A percentile compares a stretch with the other conserved stretches of the same genome.
These are phyloP conservation scores for Schrenkiella parvula DNA, from an alignment of 345 rosid species.

Conservation along the genomic window DNA sequence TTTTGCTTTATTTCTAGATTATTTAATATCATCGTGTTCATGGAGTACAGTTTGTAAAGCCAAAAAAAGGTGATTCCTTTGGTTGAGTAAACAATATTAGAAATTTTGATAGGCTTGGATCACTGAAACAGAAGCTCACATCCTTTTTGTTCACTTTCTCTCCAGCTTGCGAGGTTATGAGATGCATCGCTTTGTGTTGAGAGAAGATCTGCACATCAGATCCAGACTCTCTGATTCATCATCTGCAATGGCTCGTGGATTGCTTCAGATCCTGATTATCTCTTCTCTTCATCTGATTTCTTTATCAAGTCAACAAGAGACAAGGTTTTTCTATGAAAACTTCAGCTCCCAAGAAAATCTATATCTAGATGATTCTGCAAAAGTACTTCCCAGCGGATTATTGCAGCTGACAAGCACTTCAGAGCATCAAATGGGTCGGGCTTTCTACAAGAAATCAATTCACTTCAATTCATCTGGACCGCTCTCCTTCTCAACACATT, in stretches of 20 bases:
- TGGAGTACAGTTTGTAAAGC: constrained; percentile 20
- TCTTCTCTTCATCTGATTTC: constrained; percentile 1
- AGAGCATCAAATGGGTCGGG: constrained; percentile 35
- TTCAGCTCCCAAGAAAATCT: constrained; percentile 31
- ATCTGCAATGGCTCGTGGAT: constrained; percentile 3
- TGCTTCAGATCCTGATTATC: constrained; percentile 14
- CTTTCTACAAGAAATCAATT: constrained; percentile 38
- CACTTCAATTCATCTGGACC: constrained; percentile 37
- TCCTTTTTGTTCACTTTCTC: neutral
- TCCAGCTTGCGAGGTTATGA: constrained; percentile 4
- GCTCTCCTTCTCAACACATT: constrained; percentile 37
- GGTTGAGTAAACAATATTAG: constrained; percentile 2
- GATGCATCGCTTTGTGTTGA: too few relatives aligned
- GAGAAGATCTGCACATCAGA: too few relatives aligned
- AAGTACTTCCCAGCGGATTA: constrained; percentile 37
- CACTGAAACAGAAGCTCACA: constrained; percentile 19
- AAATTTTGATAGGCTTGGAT: constrained; percentile 14
- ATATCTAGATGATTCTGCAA: constrained; percentile 32
- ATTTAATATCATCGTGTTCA: neutral
- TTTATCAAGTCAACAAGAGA: constrained; percentile 23
- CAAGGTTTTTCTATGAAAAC: constrained; percentile 38
- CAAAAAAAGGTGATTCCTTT: neutral
- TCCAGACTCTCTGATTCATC: constrained; percentile 3
- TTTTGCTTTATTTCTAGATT: neutral
- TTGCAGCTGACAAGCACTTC: constrained; percentile 51